A percentile compares a stretch with the other conserved stretches of the same genome.
phyloP scores from a whole-genome alignment of 129 eudicot species.

The Chrysanthemum makinoi region DNA sequence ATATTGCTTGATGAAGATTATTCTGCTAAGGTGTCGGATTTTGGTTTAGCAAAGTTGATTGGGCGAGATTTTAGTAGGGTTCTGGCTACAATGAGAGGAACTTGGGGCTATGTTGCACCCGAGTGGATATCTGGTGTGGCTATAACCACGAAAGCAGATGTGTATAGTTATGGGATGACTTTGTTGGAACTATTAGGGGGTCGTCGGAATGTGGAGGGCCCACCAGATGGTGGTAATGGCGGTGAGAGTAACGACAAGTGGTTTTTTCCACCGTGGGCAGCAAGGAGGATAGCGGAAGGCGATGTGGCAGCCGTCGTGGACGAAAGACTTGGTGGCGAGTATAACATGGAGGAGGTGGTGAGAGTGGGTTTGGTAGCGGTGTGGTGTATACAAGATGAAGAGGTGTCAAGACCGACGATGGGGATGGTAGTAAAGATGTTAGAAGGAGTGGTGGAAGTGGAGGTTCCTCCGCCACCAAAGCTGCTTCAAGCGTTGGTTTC shows the following conservation, averaged over 20 bases:
- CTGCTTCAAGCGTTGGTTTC: slow-evolving; percentile 94
- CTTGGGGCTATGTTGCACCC: slow-evolving; percentile 96
- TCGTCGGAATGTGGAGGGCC: slow-evolving; percentile 80
- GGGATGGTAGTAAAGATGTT: slow-evolving; percentile 96
- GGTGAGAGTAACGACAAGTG: slow-evolving; percentile 60
- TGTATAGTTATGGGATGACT: slow-evolving; percentile 95
- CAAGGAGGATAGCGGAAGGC: slow-evolving; percentile 55
- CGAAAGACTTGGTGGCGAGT: slow-evolving; percentile 55
- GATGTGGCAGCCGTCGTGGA: slow-evolving; percentile 64
- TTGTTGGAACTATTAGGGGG: slow-evolving; percentile 81
- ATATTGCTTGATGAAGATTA: slow-evolving; percentile 70
- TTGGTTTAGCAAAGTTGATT: slow-evolving; percentile 79
- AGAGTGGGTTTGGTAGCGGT: slow-evolving; percentile 76
- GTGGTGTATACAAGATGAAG: slow-evolving; percentile 97
- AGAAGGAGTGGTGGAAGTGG: slow-evolving; percentile 85
- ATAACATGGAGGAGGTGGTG: slow-evolving; percentile 58
- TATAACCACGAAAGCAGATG: slow-evolving; percentile 85
- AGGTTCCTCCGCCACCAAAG: slow-evolving; percentile 84
- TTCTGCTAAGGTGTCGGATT: slow-evolving; percentile 82
- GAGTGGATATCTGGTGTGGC: slow-evolving; percentile 98
- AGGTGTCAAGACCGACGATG: slow-evolving; percentile 75
- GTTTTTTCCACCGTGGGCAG: slow-evolving; percentile 98
- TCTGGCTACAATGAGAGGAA: slow-evolving; percentile 87
- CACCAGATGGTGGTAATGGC: slow-evolving; percentile 45
- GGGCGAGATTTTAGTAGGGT: slow-evolving; percentile 90